Conservation (phyloP, 1,139 yeast species). For the Taphrina flavorubra region DNA sequence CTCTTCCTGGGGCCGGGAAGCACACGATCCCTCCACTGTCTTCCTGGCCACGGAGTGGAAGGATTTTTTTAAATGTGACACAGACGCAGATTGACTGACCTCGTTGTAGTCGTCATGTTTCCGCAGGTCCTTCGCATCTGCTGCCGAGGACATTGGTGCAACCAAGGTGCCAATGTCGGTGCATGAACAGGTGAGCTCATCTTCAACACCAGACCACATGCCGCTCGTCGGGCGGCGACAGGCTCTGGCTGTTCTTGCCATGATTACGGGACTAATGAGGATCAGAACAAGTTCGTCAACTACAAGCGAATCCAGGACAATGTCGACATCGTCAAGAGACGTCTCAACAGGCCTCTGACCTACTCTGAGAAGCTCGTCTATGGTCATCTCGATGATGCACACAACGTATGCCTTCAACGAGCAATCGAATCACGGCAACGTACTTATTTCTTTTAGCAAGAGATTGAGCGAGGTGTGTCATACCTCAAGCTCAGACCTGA, state of each 20-base stretch:
- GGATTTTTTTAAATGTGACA: background rate
- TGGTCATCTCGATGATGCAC: slow-evolving; percentile 96
- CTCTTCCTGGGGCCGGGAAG: slow-evolving; percentile 4
- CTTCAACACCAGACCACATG: too few relatives aligned
- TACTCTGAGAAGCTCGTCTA: slow-evolving; percentile 96
- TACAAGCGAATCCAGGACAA: slow-evolving; percentile 61
- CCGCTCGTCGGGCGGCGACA: too few relatives aligned
- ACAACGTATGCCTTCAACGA: slow-evolving; percentile 52
- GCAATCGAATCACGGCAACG: background rate
- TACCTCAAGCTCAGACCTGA: slow-evolving; percentile 98
- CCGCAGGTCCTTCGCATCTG: slow-evolving; percentile 31
- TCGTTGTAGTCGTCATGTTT: slow-evolving; percentile 18
- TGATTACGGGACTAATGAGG: background rate
- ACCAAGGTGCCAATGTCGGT: slow-evolving; percentile 38
- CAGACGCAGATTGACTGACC: slow-evolving; percentile 9
- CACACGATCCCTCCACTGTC: slow-evolving; percentile 6
- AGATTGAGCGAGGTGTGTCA: slow-evolving; percentile 92
- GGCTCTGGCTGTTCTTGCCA: too few relatives aligned
- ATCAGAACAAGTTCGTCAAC: slow-evolving; percentile 41
- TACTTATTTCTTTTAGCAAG: slow-evolving; percentile 58
- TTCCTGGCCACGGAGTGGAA: background rate
- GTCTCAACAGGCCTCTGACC: slow-evolving; percentile 92
- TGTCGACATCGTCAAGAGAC: slow-evolving; percentile 80
- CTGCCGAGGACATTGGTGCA: slow-evolving; percentile 39
- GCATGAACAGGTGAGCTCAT: slow-evolving; percentile 34